Evolutionary conservation across 75 land plant species (phyloP), one percentile per base, ranked within the genome.

Genomic region (Ceratopteris richardii): DNA sequence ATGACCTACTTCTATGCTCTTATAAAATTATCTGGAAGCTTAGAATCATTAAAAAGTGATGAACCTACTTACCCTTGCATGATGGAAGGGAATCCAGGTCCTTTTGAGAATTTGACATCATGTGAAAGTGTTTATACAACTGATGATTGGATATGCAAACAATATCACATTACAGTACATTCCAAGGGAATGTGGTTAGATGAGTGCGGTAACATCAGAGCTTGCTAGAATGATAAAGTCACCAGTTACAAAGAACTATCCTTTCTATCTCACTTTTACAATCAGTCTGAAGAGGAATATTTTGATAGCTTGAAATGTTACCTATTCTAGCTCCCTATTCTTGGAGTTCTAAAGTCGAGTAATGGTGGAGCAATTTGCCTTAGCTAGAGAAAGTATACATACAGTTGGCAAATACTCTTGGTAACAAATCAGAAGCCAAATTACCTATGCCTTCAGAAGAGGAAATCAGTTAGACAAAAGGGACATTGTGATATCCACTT

Each of bases 161-260:
- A 42, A 23, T 17, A 39, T 33, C 31, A 27, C 44, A 29, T 29
- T 29, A 27, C 4, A 66, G n/a, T 60, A 66, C 31, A 59, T 66
- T 20, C 68, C 60, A 26, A 36, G 22, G n/a, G 68, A 66, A 33
- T 66, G 68, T 54, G 21, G 37, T 20, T 41, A 57, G 24, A 66
- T 66, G 68, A 36, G 51, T 33, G 68, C 56, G 44, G 42, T 66
- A 44, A 66, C 68, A 30, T 66, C 68, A 17, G 60, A 66, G 31
- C 44, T 66, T 28, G 51, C 60, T 47, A 60, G 68, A 28, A 31
- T 66, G 13, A 60, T 59, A 26, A 66, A 66, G 68, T 56, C 68
- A 26, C 29, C 26, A 54, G 16, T 11, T 1, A 47, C 56, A 28
- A 21, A 31, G 18, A 41, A 5, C 21, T 17, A 46, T n/a, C 14